Percentiles rank a stretch among this genome's conserved stretches.
These are phyloP conservation scores for Diphasiastrum complanatum DNA, from an alignment of 83 land plant genomes.

Conservation along the genomic window DNA sequence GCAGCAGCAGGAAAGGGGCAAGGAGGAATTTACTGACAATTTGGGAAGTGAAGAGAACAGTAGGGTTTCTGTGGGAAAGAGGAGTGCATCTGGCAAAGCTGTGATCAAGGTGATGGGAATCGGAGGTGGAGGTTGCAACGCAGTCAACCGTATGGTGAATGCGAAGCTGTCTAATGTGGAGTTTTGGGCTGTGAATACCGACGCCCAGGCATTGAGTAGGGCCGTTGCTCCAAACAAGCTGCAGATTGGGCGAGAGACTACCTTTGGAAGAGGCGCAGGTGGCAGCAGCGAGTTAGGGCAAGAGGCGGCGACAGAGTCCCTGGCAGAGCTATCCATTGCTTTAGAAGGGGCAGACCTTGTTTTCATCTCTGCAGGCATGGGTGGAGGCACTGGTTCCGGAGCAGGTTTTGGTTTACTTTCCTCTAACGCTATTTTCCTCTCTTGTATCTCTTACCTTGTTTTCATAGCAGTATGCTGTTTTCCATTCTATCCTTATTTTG, in stretches of 20 bases:
- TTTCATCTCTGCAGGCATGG: conserved; percentile 35
- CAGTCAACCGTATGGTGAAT: conserved; percentile 11
- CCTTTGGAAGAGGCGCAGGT: too few relatives aligned
- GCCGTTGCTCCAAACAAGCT: conserved; percentile 4
- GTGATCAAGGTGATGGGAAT: conserved; percentile 11
- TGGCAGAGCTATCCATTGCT: conserved; percentile 37
- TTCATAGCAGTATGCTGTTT: neutral
- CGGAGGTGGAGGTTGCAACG: conserved; percentile 13
- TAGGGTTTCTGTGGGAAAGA: too few relatives aligned
- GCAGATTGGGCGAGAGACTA: too few relatives aligned
- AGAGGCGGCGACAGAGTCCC: conserved; percentile 33
- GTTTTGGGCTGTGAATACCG: conserved; percentile 15
- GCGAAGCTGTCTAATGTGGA: conserved; percentile 8
- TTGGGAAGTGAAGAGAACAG: too few relatives aligned
- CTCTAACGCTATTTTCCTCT: too few relatives aligned
- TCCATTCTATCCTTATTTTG: too few relatives aligned
- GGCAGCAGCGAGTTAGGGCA: conserved; percentile 28
- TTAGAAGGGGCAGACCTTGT: conserved; percentile 33
- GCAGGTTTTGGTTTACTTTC: conserved; percentile 19
- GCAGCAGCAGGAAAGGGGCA: too few relatives aligned
- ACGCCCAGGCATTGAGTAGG: conserved; percentile 1
- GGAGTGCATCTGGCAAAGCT: conserved; percentile 2
- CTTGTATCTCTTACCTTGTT: neutral
- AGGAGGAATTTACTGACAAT: too few relatives aligned
- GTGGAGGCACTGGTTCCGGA: conserved; percentile 35